Conservation (phyloP, 106 monocot species). For the Allium fistulosum region DNA sequence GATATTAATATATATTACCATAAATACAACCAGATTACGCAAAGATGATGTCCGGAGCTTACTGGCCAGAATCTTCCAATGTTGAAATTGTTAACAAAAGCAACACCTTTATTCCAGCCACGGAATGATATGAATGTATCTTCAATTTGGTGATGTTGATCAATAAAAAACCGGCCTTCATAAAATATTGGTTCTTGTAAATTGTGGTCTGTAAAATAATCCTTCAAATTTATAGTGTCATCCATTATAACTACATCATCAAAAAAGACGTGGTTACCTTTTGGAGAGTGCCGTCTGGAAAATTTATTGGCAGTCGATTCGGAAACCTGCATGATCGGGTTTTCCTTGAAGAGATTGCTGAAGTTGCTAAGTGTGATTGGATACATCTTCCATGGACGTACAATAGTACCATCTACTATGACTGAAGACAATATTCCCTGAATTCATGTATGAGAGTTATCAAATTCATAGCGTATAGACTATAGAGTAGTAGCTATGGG, state of each 20-base stretch:
- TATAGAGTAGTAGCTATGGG: too few relatives aligned
- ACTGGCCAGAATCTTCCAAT: slow-evolving; percentile 98
- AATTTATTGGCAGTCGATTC: slow-evolving; percentile 18
- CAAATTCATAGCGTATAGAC: too few relatives aligned
- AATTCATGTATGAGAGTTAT: not conserved
- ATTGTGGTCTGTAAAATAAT: slow-evolving; percentile 24
- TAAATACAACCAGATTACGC: not conserved
- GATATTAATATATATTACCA: slow-evolving; percentile 1
- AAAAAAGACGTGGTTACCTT: not conserved
- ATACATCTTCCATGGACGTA: slow-evolving; percentile 63
- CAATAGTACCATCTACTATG: slow-evolving; percentile 34
- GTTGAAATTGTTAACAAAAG: slow-evolving; percentile 94
- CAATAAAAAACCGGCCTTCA: slow-evolving; percentile 56
- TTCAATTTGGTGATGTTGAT: slow-evolving; percentile 31
- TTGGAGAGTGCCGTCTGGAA: not conserved
- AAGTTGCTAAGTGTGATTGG: slow-evolving; percentile 55
- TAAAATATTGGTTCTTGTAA: slow-evolving; percentile 57
- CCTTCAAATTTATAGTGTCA: not conserved
- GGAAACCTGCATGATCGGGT: slow-evolving; percentile 38
- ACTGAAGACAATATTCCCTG: slow-evolving; percentile 94
- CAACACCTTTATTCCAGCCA: slow-evolving; percentile 93
- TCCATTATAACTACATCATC: slow-evolving; percentile 1
- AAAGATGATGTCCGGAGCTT: slow-evolving; percentile 4
- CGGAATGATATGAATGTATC: slow-evolving; percentile 84
- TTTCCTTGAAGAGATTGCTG: slow-evolving; percentile 28